Evolutionary conservation across 2,329 filamentous ascomycete species (phyloP).

Genomic region (Cladosporium sp.): DNA sequence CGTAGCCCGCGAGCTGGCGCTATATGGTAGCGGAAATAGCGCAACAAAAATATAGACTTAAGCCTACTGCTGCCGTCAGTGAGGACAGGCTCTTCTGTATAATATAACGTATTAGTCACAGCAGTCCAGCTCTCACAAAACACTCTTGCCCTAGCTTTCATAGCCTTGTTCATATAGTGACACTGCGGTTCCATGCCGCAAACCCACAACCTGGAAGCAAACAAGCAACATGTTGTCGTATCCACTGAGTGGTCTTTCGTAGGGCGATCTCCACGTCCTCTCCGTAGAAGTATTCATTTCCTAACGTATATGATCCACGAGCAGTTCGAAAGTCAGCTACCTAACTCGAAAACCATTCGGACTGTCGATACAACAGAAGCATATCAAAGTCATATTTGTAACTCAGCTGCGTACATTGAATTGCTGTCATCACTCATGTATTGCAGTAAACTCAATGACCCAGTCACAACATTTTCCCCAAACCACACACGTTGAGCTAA

Average conservation of each 20-base stretch:
- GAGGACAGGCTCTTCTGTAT: conserved; percentile 11
- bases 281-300: neutral
- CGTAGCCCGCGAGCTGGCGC: neutral
- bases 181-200: neutral
- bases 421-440: no score
- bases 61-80: neutral
- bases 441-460: no score
- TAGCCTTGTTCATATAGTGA: neutral
- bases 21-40: neutral
- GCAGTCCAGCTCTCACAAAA: neutral
- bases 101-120: conserved; percentile 4
- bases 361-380: no score
- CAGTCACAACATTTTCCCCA: no score
- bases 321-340: no score
- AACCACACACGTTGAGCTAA: neutral
- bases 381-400: no score
- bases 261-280: neutral
- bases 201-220: no score
- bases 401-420: no score
- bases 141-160: neutral
- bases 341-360: no score
- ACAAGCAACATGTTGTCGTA: no score
- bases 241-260: no score
- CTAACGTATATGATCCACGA: no score
- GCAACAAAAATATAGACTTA: conserved; percentile 10